Conservation (phyloP, 257 asterid species). For the Plantago elongata region DNA sequence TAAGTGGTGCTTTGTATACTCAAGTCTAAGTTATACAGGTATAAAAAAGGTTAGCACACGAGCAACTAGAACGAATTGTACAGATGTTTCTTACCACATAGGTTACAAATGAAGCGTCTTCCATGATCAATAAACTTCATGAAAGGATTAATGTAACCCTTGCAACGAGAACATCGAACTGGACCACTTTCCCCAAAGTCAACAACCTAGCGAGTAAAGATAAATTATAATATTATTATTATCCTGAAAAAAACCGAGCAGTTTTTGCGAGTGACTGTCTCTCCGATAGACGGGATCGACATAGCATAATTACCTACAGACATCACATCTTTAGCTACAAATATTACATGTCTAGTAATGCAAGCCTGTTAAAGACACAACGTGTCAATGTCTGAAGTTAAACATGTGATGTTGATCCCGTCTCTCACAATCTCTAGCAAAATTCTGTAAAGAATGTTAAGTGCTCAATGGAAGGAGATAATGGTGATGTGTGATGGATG, state of each 20-base stretch:
- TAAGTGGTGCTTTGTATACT: not conserved
- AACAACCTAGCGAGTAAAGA: constrained; percentile 53
- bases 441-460: not conserved
- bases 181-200: constrained; percentile 99
- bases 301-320: too few relatives aligned
- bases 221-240: constrained; percentile 5
- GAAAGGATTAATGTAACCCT: constrained; percentile 94
- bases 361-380: too few relatives aligned
- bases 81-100: constrained; percentile 69
- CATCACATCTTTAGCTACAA: too few relatives aligned
- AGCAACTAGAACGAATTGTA: constrained; percentile 7
- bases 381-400: too few relatives aligned
- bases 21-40: too few relatives aligned
- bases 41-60: not conserved
- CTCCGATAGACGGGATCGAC: too few relatives aligned
- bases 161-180: constrained; percentile 97
- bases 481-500: constrained; percentile 6
- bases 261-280: too few relatives aligned
- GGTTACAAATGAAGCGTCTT: constrained; percentile 83
- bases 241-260: constrained; percentile 6
- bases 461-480: constrained; percentile 12
- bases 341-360: too few relatives aligned
- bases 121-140: constrained; percentile 96
- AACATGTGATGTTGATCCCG: too few relatives aligned
- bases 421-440: too few relatives aligned